These are phyloP conservation scores for Backusella morwellensis DNA, from an alignment of 192 early-diverging fungal species.

Conservation along the genomic window DNA sequence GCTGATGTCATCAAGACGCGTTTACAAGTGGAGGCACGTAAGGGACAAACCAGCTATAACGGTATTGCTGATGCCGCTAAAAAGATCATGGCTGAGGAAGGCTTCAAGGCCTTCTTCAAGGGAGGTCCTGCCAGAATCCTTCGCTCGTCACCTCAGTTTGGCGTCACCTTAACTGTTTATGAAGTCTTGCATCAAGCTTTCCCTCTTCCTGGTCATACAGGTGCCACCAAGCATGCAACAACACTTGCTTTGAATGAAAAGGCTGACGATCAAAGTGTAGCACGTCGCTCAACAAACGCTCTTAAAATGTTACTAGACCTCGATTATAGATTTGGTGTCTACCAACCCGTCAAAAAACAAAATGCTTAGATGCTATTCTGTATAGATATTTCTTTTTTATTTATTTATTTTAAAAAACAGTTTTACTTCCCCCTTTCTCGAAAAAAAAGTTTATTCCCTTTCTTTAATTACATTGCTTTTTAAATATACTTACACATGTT, in stretches of 20 bases:
- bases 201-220: constrained; percentile 43
- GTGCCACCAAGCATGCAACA: constrained; percentile 19
- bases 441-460: neutral
- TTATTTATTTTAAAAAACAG: neutral
- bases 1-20: constrained; percentile 99
- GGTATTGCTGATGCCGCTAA: constrained; percentile 83
- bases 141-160: constrained; percentile 95
- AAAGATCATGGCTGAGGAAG: constrained; percentile 91
- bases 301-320: constrained; percentile 54
- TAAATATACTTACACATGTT: neutral
- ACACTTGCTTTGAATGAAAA: constrained; percentile 8
- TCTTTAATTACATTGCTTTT: neutral
- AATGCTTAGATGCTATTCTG: neutral
- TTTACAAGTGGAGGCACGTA: constrained; percentile 88
- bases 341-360: constrained; percentile 13
- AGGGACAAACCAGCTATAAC: constrained; percentile 81
- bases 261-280: neutral
- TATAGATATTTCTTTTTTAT: neutral
- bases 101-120: constrained; percentile 95
- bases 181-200: constrained; percentile 80
- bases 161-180: constrained; percentile 91
- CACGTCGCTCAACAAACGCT: constrained; percentile 51
- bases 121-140: constrained; percentile 92
- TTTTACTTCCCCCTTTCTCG: neutral
- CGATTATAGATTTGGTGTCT: constrained; percentile 43